Percentiles rank a stretch among this genome's conserved stretches.
Conservation (phyloP, 1,139 yeast genomes). For the Nematodospora anomalae region DNA sequence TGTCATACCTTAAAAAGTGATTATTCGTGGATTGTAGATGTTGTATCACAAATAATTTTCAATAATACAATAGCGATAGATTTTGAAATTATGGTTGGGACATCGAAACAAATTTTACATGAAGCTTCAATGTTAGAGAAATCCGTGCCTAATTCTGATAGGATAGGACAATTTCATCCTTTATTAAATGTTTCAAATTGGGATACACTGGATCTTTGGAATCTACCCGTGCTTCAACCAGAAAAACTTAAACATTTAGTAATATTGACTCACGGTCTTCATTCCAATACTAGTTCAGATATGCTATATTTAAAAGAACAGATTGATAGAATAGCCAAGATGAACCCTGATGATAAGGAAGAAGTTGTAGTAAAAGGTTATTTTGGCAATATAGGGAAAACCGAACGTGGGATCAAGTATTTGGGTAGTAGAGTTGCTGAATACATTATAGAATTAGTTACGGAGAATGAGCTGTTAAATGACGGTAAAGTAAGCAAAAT, state of each 20-base stretch:
- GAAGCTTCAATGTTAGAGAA: slow-evolving; percentile 30
- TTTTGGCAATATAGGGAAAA: slow-evolving; percentile 81
- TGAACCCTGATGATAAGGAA: slow-evolving; percentile 35
- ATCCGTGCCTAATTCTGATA: slow-evolving; percentile 29
- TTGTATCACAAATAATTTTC: slow-evolving; percentile 82
- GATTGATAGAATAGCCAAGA: slow-evolving; percentile 54
- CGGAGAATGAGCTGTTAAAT: slow-evolving; percentile 32
- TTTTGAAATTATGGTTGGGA: slow-evolving; percentile 67
- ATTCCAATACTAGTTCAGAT: slow-evolving; percentile 86
- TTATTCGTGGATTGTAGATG: slow-evolving; percentile 80
- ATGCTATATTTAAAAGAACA: slow-evolving; percentile 83
- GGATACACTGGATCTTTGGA: slow-evolving; percentile 79
- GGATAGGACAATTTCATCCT: slow-evolving; percentile 30
- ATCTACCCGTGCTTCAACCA: slow-evolving; percentile 46
- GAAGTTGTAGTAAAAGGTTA: slow-evolving; percentile 79
- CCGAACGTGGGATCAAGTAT: slow-evolving; percentile 88
- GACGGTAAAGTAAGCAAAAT: slow-evolving; percentile 52
- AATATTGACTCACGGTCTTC: slow-evolving; percentile 85
- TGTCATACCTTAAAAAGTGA: slow-evolving; percentile 36
- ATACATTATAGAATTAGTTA: slow-evolving; percentile 61
- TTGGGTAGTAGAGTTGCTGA: slow-evolving; percentile 84
- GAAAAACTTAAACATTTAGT: slow-evolving; percentile 66
- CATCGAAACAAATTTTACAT: slow-evolving; percentile 46
- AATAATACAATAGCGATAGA: slow-evolving; percentile 66
- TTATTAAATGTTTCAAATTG: slow-evolving; percentile 44